A percentile compares a stretch with the other conserved stretches of the same genome.
Evolutionary conservation across 495 filamentous ascomycete species (phyloP).

Genomic region (Parachaetomium inaequale): DNA sequence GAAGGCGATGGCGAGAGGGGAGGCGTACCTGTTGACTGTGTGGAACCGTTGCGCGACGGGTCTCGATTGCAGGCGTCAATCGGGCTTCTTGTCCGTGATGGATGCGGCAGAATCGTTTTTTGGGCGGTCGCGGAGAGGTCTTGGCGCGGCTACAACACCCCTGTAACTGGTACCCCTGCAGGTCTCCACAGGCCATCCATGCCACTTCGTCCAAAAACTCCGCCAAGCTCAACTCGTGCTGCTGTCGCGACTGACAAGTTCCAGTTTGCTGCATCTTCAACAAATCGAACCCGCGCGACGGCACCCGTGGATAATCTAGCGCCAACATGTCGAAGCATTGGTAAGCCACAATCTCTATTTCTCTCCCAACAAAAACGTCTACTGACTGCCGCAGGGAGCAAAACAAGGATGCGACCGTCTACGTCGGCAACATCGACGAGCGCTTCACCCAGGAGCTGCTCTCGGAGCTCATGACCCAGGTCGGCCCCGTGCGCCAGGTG

Average conservation of each 20-base stretch:
- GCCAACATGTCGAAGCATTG: conserved; percentile 58
- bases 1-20: neutral
- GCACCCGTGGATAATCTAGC: neutral
- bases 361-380: neutral
- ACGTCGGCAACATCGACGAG: conserved; percentile 97
- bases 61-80: neutral
- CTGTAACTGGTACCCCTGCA: neutral
- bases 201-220: neutral
- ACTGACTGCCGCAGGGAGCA: conserved; percentile 69
- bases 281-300: neutral
- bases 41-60: conserved; percentile 2
- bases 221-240: neutral
- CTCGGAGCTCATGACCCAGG: conserved; percentile 97
- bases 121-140: conserved; percentile 11
- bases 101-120: conserved; percentile 23
- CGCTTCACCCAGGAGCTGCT: conserved; percentile 85
- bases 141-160: conserved; percentile 9
- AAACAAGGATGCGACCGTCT: conserved; percentile 97
- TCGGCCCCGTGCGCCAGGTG: conserved; percentile 93
- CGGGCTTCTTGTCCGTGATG: neutral
- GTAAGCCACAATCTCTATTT: conserved; percentile 42
- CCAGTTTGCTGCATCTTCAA: neutral
- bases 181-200: neutral
- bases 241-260: neutral
- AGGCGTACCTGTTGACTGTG: neutral